Percentiles rank a stretch among this genome's conserved stretches.
Conservation (phyloP, 768 basidiomycete genomes). For the Pilatotrama ljubarskyi region DNA sequence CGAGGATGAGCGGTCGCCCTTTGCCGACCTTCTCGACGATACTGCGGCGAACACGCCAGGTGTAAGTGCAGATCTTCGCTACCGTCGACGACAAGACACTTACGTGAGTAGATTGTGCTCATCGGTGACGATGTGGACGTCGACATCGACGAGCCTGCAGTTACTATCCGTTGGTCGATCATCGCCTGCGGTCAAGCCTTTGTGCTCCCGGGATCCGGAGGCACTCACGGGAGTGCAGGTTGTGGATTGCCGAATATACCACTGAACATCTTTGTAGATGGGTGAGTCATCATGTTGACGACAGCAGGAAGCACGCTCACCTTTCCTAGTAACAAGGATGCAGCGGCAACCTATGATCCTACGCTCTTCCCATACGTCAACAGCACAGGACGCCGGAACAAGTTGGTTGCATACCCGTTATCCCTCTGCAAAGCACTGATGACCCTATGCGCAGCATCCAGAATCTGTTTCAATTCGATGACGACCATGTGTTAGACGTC, state of each 20-base stretch:
- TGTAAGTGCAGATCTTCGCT: constrained; percentile 32
- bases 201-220: constrained; percentile 47
- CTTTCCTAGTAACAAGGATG: constrained; percentile 34
- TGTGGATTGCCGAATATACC: constrained; percentile 51
- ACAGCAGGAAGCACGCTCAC: neutral
- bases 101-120: constrained; percentile 47
- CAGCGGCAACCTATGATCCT: constrained; percentile 48
- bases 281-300: constrained; percentile 34
- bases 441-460: constrained; percentile 42
- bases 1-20: constrained; percentile 43
- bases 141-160: constrained; percentile 57
- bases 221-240: constrained; percentile 42
- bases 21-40: constrained; percentile 41
- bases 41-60: constrained; percentile 46
- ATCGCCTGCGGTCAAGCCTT: constrained; percentile 49
- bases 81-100: neutral
- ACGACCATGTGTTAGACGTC: constrained; percentile 55
- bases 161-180: constrained; percentile 58
- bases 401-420: constrained; percentile 31
- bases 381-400: constrained; percentile 42
- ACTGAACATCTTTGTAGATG: constrained; percentile 50
- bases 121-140: constrained; percentile 59
- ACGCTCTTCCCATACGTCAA: constrained; percentile 44
- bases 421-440: neutral
- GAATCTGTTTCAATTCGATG: constrained; percentile 57